Conservation (phyloP, 2,329 filamentous ascomycete genomes). For the Bisporella sp. region DNA sequence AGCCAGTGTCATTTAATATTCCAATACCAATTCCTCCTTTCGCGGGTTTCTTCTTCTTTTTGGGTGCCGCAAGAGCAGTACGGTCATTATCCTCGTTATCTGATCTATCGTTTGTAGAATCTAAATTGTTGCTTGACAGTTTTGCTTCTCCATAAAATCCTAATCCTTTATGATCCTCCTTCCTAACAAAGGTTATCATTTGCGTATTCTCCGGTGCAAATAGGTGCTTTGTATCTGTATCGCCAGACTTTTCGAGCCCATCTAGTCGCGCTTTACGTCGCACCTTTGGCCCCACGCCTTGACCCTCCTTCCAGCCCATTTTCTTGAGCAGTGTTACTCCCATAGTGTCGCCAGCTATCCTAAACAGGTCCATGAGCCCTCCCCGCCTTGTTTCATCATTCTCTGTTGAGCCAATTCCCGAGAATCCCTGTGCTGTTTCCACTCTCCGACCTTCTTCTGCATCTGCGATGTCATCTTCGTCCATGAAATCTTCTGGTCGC, state of each 20-base stretch:
- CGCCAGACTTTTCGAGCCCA: constrained; percentile 35
- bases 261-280: constrained; percentile 66
- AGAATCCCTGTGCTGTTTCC: constrained; percentile 66
- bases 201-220: constrained; percentile 79
- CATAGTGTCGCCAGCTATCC: constrained; percentile 71
- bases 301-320: constrained; percentile 95
- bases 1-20: constrained; percentile 84
- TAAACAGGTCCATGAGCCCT: constrained; percentile 64
- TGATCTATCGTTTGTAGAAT: constrained; percentile 27
- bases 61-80: constrained; percentile 12
- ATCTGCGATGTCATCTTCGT: constrained; percentile 89
- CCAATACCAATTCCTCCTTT: constrained; percentile 78
- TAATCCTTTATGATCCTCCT: constrained; percentile 63
- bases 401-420: constrained; percentile 64
- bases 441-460: constrained; percentile 71
- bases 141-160: constrained; percentile 56
- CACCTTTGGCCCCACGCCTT: constrained; percentile 86
- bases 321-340: constrained; percentile 76
- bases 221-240: constrained; percentile 47
- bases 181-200: constrained; percentile 59
- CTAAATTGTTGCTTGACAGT: constrained; percentile 32
- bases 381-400: constrained; percentile 44
- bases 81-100: constrained; percentile 39
- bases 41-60: constrained; percentile 43
- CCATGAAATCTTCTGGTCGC: constrained; percentile 90